Evolutionary conservation across 768 basidiomycete genomes (phyloP).

Genomic region (Russula abietina): DNA sequence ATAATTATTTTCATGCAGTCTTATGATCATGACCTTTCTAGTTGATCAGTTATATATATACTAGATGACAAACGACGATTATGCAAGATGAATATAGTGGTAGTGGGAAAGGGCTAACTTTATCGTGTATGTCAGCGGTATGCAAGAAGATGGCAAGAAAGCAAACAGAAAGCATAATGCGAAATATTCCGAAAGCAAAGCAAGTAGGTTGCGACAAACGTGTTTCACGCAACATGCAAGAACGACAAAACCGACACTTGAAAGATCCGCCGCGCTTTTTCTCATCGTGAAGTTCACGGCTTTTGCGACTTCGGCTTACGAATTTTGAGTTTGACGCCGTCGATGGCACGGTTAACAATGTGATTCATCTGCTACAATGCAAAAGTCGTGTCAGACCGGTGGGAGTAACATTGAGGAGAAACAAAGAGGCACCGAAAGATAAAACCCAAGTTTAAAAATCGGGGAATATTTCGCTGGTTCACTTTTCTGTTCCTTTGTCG

Average conservation of each 20-base stretch:
- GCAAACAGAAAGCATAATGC: background rate
- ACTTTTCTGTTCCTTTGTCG: background rate
- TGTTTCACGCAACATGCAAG: background rate
- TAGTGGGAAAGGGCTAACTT: background rate
- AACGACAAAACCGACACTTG: background rate
- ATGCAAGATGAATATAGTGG: background rate
- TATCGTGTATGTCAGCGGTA: background rate
- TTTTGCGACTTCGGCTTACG: slow-evolving; percentile 6
- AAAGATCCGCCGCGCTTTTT: background rate
- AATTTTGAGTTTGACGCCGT: slow-evolving; percentile 11
- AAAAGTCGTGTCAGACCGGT: background rate
- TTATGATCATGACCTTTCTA: background rate
- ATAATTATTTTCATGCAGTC: slow-evolving; percentile 5
- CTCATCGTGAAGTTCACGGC: background rate
- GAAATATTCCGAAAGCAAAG: background rate
- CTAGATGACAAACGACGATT: background rate
- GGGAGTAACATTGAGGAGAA: background rate
- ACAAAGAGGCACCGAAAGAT: background rate
- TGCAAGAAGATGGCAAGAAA: background rate
- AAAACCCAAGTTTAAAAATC: slow-evolving; percentile 1
- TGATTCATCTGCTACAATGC: slow-evolving; percentile 3
- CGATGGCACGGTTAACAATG: slow-evolving; percentile 3
- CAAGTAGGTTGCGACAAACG: background rate
- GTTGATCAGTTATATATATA: background rate
- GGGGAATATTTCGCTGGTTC: background rate